Evolutionary conservation across 2,329 filamentous ascomycete genomes (phyloP).

Genomic region (Apiospora marii): DNA sequence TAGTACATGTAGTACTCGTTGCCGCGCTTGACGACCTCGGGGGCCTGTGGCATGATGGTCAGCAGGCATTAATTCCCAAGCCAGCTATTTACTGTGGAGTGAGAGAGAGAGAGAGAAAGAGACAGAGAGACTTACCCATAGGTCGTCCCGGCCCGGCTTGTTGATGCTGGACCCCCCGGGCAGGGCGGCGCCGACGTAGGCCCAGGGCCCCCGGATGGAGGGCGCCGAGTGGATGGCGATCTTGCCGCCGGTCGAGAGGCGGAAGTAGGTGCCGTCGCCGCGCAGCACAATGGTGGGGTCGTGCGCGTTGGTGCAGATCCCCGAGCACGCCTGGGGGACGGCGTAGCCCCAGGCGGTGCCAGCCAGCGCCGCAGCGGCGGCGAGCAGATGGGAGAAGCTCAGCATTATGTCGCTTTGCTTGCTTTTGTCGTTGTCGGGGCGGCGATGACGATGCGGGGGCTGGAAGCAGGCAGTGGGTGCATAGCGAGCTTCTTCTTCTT

Average conservation of each 20-base stretch:
- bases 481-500: not conserved
- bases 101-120: not conserved
- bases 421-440: not conserved
- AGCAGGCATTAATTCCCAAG: not conserved
- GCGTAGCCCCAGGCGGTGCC: constrained; percentile 33
- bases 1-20: constrained; percentile 72
- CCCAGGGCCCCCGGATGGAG: constrained; percentile 52
- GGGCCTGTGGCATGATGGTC: constrained; percentile 55
- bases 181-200: constrained; percentile 49
- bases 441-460: not conserved
- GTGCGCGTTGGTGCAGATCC: constrained; percentile 46
- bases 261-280: constrained; percentile 50
- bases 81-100: not conserved
- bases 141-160: constrained; percentile 48
- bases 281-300: constrained; percentile 50
- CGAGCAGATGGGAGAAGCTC: constrained; percentile 10
- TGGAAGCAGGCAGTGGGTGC: not conserved
- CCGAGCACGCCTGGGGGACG: constrained; percentile 47
- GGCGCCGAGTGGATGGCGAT: constrained; percentile 50
- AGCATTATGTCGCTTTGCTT: not conserved
- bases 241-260: constrained; percentile 50
- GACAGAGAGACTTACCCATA: constrained; percentile 47
- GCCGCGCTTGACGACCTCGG: constrained; percentile 66
- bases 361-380: constrained; percentile 19
- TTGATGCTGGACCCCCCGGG: constrained; percentile 49